Conservation (phyloP, 345 rosid genomes). For the Acer saccharum region DNA sequence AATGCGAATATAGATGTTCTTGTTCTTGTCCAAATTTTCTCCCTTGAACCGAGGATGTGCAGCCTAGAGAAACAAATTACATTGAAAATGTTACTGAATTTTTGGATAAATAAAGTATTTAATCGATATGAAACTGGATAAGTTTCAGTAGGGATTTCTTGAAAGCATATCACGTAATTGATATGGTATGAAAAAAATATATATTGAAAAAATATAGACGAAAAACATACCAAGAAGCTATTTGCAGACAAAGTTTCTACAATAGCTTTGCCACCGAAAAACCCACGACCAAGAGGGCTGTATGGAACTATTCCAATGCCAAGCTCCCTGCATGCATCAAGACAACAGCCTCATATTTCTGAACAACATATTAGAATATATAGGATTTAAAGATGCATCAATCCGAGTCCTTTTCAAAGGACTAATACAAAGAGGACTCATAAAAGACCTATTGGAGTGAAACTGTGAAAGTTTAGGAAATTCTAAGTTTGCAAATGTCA, state of each 20-base stretch:
- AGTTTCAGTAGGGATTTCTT: neutral
- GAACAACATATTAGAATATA: neutral
- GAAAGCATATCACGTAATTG: neutral
- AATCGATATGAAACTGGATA: neutral
- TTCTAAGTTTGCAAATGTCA: no score
- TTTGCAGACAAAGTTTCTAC: conserved; percentile 39
- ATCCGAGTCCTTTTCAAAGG: no score
- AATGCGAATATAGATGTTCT: conserved; percentile 31
- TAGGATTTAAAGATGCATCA: neutral
- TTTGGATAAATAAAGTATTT: neutral
- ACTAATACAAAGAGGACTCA: no score
- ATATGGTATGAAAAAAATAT: neutral
- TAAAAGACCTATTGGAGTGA: neutral
- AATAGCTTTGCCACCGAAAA: conserved; percentile 54
- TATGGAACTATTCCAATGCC: conserved; percentile 59
- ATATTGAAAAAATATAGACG: neutral
- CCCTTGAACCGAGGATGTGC: conserved; percentile 42
- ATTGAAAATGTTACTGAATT: neutral
- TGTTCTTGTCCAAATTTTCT: conserved; percentile 54
- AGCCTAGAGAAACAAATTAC: conserved; percentile 28
- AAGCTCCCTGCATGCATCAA: conserved; percentile 44
- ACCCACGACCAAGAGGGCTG: conserved; percentile 63
- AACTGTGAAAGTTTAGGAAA: no score
- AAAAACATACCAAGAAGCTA: conserved; percentile 36
- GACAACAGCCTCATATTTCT: neutral